Evolutionary conservation across 805 yeast species (phyloP).

Genomic region (Metschnikowia koreensis): DNA sequence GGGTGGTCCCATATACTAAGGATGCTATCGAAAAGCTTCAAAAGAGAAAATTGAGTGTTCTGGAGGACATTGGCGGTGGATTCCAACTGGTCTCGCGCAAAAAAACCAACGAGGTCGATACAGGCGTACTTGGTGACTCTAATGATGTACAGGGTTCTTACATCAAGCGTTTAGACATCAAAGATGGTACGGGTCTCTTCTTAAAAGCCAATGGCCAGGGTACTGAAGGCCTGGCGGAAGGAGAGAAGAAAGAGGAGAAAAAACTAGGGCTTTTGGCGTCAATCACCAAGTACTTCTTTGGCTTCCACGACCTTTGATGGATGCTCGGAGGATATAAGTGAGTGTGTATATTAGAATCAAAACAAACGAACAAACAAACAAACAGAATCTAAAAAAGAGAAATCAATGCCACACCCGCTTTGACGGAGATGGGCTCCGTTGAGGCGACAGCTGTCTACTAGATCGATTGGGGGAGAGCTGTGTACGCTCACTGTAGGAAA

Average conservation of each 20-base stretch:
- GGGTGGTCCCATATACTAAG: slow-evolving; percentile 65
- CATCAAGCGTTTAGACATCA: slow-evolving; percentile 34
- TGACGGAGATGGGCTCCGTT: slow-evolving; percentile 20
- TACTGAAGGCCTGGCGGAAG: slow-evolving; percentile 18
- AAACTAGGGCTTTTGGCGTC: slow-evolving; percentile 36
- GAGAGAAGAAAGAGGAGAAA: slow-evolving; percentile 23
- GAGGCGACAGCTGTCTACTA: slow-evolving; percentile 20
- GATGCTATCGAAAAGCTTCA: slow-evolving; percentile 59
- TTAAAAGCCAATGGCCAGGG: slow-evolving; percentile 23
- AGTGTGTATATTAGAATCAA: slow-evolving; percentile 2
- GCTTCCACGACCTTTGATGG: slow-evolving; percentile 40
- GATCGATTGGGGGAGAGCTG: slow-evolving; percentile 18
- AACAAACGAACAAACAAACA: neutral
- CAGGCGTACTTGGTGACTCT: slow-evolving; percentile 13
- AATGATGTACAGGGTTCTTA: slow-evolving; percentile 21
- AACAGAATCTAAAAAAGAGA: neutral
- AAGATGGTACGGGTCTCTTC: slow-evolving; percentile 40
- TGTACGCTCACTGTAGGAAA: slow-evolving; percentile 17
- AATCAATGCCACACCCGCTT: slow-evolving; percentile 19
- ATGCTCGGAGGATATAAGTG: neutral
- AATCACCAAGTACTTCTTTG: slow-evolving; percentile 37
- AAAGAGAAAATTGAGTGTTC: slow-evolving; percentile 39
- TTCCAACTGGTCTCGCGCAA: slow-evolving; percentile 11
- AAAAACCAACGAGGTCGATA: slow-evolving; percentile 12
- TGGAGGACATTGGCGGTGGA: slow-evolving; percentile 49